Conservation (phyloP, 371 early-diverging fungal species). For the Lichtheimia ramosa region DNA sequence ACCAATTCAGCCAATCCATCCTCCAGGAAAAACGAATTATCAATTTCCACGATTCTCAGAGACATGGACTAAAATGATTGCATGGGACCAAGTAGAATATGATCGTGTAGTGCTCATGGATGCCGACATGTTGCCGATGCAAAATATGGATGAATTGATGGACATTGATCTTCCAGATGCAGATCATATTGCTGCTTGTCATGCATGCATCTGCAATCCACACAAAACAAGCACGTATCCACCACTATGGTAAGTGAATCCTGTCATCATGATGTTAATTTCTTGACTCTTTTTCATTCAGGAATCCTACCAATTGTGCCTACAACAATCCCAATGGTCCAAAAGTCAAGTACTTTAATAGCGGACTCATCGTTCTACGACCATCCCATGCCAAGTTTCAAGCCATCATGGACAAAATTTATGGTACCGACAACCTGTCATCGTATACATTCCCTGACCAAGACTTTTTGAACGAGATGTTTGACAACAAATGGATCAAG, state of each 20-base stretch:
- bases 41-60: conserved; percentile 27
- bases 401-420: conserved; percentile 19
- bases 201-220: conserved; percentile 53
- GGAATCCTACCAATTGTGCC: conserved; percentile 47
- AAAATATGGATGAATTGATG: conserved; percentile 75
- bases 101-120: conserved; percentile 77
- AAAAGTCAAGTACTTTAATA: conserved; percentile 43
- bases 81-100: conserved; percentile 64
- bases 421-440: conserved; percentile 13
- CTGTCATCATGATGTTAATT: background rate
- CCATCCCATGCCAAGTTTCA: conserved; percentile 31
- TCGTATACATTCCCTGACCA: conserved; percentile 47
- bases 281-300: background rate
- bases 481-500: conserved; percentile 24
- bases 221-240: conserved; percentile 33
- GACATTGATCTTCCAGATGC: conserved; percentile 12
- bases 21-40: conserved; percentile 65
- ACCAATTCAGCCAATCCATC: conserved; percentile 66
- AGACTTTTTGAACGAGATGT: conserved; percentile 49
- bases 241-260: conserved; percentile 26
- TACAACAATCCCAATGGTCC: conserved; percentile 19
- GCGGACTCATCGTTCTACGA: conserved; percentile 42
- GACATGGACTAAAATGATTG: conserved; percentile 85
- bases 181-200: conserved; percentile 30
- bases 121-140: conserved; percentile 79